Evolutionary conservation across 2,329 filamentous ascomycete species (phyloP).

Genomic region (Geosmithia flava): DNA sequence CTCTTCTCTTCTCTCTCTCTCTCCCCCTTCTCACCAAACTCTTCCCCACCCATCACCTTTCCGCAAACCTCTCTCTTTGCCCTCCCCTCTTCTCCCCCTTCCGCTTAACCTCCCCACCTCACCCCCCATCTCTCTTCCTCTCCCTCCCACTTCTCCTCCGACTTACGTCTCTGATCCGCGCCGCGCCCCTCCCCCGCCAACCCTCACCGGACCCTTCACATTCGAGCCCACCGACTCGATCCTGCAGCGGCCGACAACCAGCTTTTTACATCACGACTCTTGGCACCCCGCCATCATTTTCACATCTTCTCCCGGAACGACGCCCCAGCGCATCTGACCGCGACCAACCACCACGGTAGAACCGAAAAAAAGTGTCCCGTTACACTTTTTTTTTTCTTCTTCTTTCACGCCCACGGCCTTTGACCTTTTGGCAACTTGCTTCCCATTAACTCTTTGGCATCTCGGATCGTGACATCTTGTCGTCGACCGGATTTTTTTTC

Average conservation of each 20-base stretch:
- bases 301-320: neutral
- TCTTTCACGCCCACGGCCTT: too few relatives aligned
- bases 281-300: slow-evolving; percentile 10
- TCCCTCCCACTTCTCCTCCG: slow-evolving; percentile 1
- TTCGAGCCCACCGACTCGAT: slow-evolving; percentile 2
- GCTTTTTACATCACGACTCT: slow-evolving; percentile 3
- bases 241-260: neutral
- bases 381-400: neutral
- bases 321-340: slow-evolving; percentile 1
- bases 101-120: too few relatives aligned
- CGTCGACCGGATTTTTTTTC: neutral
- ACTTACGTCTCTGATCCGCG: slow-evolving; percentile 4
- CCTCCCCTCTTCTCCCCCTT: slow-evolving; percentile 6
- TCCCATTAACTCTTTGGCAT: neutral
- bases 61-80: neutral
- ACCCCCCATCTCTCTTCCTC: slow-evolving; percentile 7
- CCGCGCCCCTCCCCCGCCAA: slow-evolving; percentile 7
- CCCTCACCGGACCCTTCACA: slow-evolving; percentile 7
- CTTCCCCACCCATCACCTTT: slow-evolving; percentile 3
- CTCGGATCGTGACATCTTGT: neutral
- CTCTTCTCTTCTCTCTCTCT: slow-evolving; percentile 8
- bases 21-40: slow-evolving; percentile 6
- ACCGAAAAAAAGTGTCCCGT: neutral
- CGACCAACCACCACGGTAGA: neutral
- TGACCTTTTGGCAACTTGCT: neutral